Percentiles rank a stretch among this genome's conserved stretches.
These are phyloP conservation scores for Trichosporon coremiiforme DNA, from an alignment of 1,284 basidiomycete genomes.

Conservation along the genomic window DNA sequence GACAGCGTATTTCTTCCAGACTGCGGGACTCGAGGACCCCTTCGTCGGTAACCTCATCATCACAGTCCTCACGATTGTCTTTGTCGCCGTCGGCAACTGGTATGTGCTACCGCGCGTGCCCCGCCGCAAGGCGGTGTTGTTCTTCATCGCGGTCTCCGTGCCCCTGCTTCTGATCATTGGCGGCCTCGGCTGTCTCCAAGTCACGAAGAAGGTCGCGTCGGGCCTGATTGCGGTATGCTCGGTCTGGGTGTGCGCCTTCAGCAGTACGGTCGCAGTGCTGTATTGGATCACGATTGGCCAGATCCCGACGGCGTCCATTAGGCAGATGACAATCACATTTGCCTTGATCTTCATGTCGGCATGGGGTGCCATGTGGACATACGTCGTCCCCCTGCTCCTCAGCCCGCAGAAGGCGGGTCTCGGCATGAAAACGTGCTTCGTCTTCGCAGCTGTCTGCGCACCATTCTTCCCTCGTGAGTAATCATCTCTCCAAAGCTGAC, in stretches of 20 bases:
- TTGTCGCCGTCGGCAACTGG: conserved; percentile 44
- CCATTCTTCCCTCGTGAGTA: conserved; percentile 20
- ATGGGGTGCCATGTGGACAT: conserved; percentile 27
- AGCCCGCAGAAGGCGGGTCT: conserved; percentile 20
- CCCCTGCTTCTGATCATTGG: conserved; percentile 47
- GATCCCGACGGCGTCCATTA: conserved; percentile 25
- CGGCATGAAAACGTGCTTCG: conserved; percentile 24
- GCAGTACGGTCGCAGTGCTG: conserved; percentile 34
- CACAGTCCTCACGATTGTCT: conserved; percentile 43
- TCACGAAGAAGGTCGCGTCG: conserved; percentile 15
- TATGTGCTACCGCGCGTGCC: conserved; percentile 50
- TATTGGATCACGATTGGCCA: conserved; percentile 31
- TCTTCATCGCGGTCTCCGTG: background rate
- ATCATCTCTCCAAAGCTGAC: background rate
- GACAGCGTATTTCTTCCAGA: conserved; percentile 35
- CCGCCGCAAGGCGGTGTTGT: conserved; percentile 37
- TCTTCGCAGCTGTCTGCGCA: conserved; percentile 25
- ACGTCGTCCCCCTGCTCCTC: conserved; percentile 16
- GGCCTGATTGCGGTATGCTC: conserved; percentile 28
- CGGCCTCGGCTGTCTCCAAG: conserved; percentile 38
- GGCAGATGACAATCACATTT: conserved; percentile 32
- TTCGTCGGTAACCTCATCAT: conserved; percentile 24
- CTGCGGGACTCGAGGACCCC: conserved; percentile 21
- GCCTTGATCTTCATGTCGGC: conserved; percentile 23
- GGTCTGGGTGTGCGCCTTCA: conserved; percentile 37